Evolutionary conservation across 202 grass and related monocot species (phyloP).

Genomic region (Setaria italica): DNA sequence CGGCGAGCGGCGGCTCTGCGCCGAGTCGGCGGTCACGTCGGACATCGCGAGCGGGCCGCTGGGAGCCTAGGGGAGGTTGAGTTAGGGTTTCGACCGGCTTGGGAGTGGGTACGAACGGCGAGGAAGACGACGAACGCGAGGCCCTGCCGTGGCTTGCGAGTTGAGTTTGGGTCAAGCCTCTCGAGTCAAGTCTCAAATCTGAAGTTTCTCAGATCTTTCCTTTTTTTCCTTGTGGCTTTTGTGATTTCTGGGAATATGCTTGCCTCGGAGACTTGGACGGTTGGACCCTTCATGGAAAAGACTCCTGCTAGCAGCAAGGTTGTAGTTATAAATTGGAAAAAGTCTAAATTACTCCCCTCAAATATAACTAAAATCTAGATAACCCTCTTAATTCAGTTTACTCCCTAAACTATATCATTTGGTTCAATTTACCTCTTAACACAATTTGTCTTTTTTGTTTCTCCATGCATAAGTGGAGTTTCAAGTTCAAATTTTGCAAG

Average conservation of each 20-base stretch:
- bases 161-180: background rate
- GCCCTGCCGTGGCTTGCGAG: background rate
- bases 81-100: background rate
- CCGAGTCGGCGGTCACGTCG: slow-evolving; percentile 38
- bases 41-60: slow-evolving; percentile 33
- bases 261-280: background rate
- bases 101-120: background rate
- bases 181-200: background rate
- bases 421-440: no score
- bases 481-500: no score
- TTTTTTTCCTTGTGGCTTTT: background rate
- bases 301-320: background rate
- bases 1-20: slow-evolving; percentile 41
- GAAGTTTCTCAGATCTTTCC: background rate
- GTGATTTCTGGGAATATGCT: background rate
- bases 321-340: no score
- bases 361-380: no score
- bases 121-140: background rate
- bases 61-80: no score
- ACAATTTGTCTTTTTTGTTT: no score
- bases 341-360: no score
- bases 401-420: no score
- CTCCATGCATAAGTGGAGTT: no score
- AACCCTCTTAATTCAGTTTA: no score
- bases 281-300: background rate